A percentile compares a stretch with the other conserved stretches of the same genome.
Conservation (phyloP, 2,329 filamentous ascomycete species). For the Ambrosiella cleistominuta region DNA sequence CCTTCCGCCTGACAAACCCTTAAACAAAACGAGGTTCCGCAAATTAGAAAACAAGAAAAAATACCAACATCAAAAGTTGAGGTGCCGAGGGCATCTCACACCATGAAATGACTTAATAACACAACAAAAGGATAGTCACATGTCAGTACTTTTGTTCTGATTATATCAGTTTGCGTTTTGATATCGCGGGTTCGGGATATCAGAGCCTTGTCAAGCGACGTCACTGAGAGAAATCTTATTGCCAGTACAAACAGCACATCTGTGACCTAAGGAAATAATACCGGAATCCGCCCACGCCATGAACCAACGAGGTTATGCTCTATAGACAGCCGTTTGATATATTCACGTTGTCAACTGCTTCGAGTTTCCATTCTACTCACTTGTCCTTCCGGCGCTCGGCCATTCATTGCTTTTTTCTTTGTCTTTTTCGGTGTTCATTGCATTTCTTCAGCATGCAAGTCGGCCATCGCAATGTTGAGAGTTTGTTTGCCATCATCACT, state of each 20-base stretch:
- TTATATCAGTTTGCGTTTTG: no score
- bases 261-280: no score
- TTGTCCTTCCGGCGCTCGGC: neutral
- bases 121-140: neutral
- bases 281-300: no score
- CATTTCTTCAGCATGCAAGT: neutral
- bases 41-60: neutral
- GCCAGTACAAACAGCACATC: no score
- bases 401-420: neutral
- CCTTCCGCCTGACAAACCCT: slow-evolving; percentile 22
- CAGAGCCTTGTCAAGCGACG: no score
- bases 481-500: no score
- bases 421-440: slow-evolving; percentile 1
- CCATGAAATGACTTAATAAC: neutral
- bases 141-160: neutral
- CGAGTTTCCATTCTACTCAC: neutral
- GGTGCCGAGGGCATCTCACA: neutral
- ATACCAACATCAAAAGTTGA: neutral
- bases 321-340: neutral
- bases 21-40: neutral
- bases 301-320: neutral
- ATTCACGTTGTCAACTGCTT: neutral
- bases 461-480: no score
- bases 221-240: no score
- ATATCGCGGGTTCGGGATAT: no score